These are phyloP conservation scores for Xylariomycetidae sp. DNA, from an alignment of 2,329 filamentous ascomycete genomes.

Conservation along the genomic window DNA sequence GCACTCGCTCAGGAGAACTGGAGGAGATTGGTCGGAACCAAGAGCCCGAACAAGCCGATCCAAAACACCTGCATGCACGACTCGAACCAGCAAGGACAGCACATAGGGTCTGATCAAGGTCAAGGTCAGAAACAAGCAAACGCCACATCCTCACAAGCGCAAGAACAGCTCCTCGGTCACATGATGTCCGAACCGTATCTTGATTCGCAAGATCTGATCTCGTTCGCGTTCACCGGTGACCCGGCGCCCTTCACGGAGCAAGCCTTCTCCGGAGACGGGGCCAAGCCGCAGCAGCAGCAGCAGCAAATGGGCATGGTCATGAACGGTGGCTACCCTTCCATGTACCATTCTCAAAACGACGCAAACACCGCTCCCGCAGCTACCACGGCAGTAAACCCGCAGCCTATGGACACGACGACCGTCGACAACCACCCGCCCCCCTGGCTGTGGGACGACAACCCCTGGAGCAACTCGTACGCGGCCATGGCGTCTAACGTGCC, in stretches of 20 bases:
- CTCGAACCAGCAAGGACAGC: no score
- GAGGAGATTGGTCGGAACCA: conserved; percentile 40
- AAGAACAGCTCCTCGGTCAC: conserved; percentile 28
- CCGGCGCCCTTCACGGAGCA: conserved; percentile 6
- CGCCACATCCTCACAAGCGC: conserved; percentile 3
- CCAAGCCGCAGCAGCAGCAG: conserved; percentile 8
- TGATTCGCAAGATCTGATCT: conserved; percentile 29
- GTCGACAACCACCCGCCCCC: conserved; percentile 31
- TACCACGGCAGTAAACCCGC: no score
- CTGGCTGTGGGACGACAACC: conserved; percentile 34
- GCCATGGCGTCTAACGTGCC: neutral
- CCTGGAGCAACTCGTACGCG: conserved; percentile 4
- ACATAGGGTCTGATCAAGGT: no score
- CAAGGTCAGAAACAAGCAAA: neutral
- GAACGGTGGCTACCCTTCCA: no score
- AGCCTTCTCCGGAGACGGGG: conserved; percentile 8
- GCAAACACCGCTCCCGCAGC: no score
- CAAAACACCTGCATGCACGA: neutral
- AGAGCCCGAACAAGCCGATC: conserved; percentile 16
- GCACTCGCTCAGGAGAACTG: conserved; percentile 45
- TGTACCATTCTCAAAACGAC: no score
- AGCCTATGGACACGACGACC: no score
- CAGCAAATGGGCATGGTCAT: no score
- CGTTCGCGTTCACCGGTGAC: conserved; percentile 14
- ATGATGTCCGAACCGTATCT: conserved; percentile 33